Evolutionary conservation across 371 early-diverging fungal species (phyloP).

Genomic region (Rhizomucor pusillus): DNA sequence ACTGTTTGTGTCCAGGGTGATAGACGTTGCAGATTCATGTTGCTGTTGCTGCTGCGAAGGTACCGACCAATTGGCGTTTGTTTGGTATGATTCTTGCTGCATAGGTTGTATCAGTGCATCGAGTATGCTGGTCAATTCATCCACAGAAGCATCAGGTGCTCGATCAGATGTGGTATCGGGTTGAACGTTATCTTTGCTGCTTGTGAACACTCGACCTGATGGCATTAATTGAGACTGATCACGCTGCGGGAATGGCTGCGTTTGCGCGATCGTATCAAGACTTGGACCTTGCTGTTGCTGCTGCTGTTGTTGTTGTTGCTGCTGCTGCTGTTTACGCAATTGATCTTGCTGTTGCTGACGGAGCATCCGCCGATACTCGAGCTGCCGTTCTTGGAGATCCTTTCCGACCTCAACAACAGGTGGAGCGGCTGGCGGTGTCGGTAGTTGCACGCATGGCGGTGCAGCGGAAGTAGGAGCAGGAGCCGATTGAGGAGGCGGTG

Average conservation of each 20-base stretch:
- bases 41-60: no score
- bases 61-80: background rate
- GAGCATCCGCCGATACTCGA: constrained; percentile 5
- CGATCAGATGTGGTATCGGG: background rate
- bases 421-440: no score
- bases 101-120: no score
- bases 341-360: constrained; percentile 14
- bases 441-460: no score
- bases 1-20: no score
- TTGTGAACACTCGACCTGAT: constrained; percentile 13
- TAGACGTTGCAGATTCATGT: no score
- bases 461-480: background rate
- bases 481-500: constrained; percentile 2
- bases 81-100: background rate
- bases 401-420: background rate
- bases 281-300: background rate
- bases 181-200: constrained; percentile 19
- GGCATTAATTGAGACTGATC: background rate
- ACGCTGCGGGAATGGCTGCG: background rate
- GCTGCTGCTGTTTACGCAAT: constrained; percentile 4
- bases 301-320: background rate
- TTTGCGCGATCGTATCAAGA: background rate
- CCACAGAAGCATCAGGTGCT: background rate
- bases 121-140: no score
- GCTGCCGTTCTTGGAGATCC: constrained; percentile 2